Conservation (phyloP, 768 basidiomycete species). For the Mycena alexandri region DNA sequence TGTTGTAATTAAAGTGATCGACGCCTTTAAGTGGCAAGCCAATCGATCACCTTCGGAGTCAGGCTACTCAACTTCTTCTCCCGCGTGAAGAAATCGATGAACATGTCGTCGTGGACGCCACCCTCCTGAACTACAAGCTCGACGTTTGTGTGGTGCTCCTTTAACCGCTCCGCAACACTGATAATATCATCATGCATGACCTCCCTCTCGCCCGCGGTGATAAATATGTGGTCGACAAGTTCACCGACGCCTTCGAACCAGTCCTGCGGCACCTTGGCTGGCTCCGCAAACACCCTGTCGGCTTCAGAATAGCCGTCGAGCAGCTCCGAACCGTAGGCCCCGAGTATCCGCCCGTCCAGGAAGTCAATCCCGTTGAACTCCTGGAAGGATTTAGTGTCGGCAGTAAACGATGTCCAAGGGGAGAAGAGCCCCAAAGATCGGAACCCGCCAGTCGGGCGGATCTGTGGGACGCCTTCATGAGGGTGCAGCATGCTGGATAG, state of each 20-base stretch:
- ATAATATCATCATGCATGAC: constrained; percentile 46
- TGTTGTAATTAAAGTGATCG: too few relatives aligned
- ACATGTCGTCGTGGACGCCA: constrained; percentile 37
- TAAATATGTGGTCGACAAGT: constrained; percentile 42
- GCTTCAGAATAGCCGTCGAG: constrained; percentile 32
- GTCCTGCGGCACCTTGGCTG: constrained; percentile 40
- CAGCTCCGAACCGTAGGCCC: constrained; percentile 37
- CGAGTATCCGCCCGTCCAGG: constrained; percentile 32
- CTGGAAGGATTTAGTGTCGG: constrained; percentile 28
- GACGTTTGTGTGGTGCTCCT: constrained; percentile 17
- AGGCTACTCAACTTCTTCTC: constrained; percentile 30
- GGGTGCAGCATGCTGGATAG: constrained; percentile 55
- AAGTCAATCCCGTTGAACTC: constrained; percentile 41
- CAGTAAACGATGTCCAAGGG: constrained; percentile 41
- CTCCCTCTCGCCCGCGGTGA: constrained; percentile 47
- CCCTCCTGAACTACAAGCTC: constrained; percentile 36
- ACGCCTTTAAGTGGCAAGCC: constrained; percentile 12
- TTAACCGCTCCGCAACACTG: constrained; percentile 37
- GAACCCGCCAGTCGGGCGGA: constrained; percentile 42
- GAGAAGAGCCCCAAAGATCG: constrained; percentile 54
- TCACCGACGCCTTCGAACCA: constrained; percentile 48
- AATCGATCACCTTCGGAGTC: constrained; percentile 28
- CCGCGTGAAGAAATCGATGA: constrained; percentile 33
- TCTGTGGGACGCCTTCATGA: constrained; percentile 41
- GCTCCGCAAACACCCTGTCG: constrained; percentile 42